A percentile compares a stretch with the other conserved stretches of the same genome.
phyloP scores from a whole-genome alignment of 176 grass and related monocot genomes.

The Otatea glauca region DNA sequence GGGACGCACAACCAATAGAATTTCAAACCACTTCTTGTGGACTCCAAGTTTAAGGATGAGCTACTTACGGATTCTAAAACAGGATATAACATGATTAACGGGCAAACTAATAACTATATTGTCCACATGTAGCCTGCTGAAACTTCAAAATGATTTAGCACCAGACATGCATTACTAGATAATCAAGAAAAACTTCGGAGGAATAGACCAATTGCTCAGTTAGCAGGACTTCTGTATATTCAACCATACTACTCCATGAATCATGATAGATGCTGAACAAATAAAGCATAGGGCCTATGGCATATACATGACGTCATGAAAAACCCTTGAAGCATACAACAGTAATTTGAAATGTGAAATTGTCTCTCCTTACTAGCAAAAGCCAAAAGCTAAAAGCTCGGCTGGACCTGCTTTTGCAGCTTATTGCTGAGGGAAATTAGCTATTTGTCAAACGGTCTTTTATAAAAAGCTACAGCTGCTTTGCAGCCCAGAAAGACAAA shows the following conservation, averaged over 20 bases:
- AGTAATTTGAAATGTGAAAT: neutral
- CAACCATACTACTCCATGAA: neutral
- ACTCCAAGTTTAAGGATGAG: slow-evolving; percentile 31
- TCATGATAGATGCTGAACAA: neutral
- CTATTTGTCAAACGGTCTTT: no score
- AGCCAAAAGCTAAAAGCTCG: no score
- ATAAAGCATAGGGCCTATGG: neutral
- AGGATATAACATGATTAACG: neutral
- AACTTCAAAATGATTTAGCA: slow-evolving; percentile 32
- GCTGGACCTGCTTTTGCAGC: no score
- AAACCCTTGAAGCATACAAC: neutral
- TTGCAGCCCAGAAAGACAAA: no score
- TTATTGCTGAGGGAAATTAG: no score
- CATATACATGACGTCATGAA: neutral
- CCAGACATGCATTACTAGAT: neutral
- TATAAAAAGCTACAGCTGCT: no score
- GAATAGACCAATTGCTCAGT: neutral
- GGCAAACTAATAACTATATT: slow-evolving; percentile 21
- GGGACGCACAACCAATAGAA: slow-evolving; percentile 3
- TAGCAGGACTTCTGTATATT: no score
- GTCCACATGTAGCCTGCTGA: slow-evolving; percentile 2
- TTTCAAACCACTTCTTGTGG: neutral
- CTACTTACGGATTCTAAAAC: slow-evolving; percentile 6
- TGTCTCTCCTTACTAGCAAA: neutral
- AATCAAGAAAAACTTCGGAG: slow-evolving; percentile 4